These are phyloP conservation scores for Dioszegia crocea DNA, from an alignment of 768 basidiomycete species.

Conservation along the genomic window DNA sequence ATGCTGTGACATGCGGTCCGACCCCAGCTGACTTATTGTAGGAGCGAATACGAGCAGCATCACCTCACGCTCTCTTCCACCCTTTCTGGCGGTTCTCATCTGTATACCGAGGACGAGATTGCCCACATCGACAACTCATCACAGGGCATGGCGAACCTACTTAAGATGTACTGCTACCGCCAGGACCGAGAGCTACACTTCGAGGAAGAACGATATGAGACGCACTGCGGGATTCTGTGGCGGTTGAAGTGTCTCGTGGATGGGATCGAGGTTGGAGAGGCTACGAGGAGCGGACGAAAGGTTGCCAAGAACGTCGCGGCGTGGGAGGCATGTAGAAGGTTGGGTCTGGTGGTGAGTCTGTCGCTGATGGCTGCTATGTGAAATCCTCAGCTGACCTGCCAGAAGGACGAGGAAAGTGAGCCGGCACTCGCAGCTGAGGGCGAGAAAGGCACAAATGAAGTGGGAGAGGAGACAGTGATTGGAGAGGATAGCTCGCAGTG, in stretches of 20 bases:
- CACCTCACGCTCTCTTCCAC: slow-evolving; percentile 20
- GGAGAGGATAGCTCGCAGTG: not conserved
- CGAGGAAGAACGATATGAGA: slow-evolving; percentile 31
- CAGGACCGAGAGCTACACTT: slow-evolving; percentile 27
- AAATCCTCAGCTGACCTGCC: not conserved
- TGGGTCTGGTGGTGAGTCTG: slow-evolving; percentile 37
- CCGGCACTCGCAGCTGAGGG: not conserved
- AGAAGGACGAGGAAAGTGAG: slow-evolving; percentile 3
- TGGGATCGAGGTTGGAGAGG: slow-evolving; percentile 34
- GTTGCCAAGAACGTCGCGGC: slow-evolving; percentile 39
- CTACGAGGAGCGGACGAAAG: slow-evolving; percentile 32
- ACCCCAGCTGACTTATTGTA: slow-evolving; percentile 3
- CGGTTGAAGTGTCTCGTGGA: slow-evolving; percentile 28
- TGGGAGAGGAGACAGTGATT: not conserved
- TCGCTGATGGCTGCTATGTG: not conserved
- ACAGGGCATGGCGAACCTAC: slow-evolving; percentile 29
- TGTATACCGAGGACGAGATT: slow-evolving; percentile 28
- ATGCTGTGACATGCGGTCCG: no score
- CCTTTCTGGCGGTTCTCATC: slow-evolving; percentile 16
- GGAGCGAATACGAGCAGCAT: slow-evolving; percentile 35
- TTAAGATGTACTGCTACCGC: slow-evolving; percentile 17
- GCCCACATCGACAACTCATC: slow-evolving; percentile 19
- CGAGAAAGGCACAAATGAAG: not conserved
- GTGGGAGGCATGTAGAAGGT: slow-evolving; percentile 34
- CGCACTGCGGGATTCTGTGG: slow-evolving; percentile 36